phyloP scores from a whole-genome alignment of 371 early-diverging fungal species.

The Chytridium lagenaria region DNA sequence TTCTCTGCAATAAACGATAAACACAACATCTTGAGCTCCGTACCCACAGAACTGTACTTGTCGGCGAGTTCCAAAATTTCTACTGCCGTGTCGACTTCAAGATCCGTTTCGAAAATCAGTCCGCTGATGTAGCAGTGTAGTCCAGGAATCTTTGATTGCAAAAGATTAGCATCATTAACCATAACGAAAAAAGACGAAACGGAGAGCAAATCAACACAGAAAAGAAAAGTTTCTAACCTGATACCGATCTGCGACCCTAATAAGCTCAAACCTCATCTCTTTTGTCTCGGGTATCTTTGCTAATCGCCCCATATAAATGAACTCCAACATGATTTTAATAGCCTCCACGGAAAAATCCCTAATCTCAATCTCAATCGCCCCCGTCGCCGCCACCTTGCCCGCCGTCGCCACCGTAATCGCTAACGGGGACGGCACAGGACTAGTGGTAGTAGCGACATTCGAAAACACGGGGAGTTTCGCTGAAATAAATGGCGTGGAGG shows the following conservation, averaged over 20 bases:
- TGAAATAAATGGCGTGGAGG: background rate
- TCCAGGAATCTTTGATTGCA: constrained; percentile 17
- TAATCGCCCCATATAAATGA: constrained; percentile 37
- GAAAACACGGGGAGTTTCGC: too few species aligned
- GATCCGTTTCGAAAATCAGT: constrained; percentile 39
- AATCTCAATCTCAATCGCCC: constrained; percentile 26
- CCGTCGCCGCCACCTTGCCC: background rate
- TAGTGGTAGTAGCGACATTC: too few species aligned
- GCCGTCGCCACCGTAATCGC: too few species aligned
- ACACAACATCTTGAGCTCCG: constrained; percentile 36
- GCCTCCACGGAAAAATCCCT: constrained; percentile 35
- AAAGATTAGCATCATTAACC: background rate
- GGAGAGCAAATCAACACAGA: background rate
- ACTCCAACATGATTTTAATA: constrained; percentile 43
- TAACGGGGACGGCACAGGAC: too few species aligned
- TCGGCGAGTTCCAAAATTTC: constrained; percentile 43
- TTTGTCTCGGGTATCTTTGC: constrained; percentile 16
- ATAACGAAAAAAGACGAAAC: too few species aligned
- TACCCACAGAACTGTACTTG: constrained; percentile 32
- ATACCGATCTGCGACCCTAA: constrained; percentile 40
- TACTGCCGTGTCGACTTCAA: constrained; percentile 25
- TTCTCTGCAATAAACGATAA: constrained; percentile 40
- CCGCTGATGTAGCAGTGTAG: constrained; percentile 38
- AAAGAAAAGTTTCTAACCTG: constrained; percentile 14
- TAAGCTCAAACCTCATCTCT: constrained; percentile 28